Conservation (phyloP, 2,329 filamentous ascomycete genomes). For the Cladophialophora yegresii region DNA sequence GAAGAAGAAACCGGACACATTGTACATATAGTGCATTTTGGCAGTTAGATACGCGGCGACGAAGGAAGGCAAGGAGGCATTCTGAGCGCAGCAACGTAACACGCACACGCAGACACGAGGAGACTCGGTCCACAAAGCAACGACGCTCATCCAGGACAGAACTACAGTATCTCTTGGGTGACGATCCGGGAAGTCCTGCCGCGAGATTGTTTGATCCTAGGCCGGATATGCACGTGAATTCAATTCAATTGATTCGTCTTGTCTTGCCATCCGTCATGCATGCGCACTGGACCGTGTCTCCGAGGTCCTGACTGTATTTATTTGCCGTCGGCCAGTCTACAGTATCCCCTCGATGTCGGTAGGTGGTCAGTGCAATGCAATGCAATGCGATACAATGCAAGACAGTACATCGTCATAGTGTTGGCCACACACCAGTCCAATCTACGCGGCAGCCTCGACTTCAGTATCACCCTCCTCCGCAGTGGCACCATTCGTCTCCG, state of each 20-base stretch:
- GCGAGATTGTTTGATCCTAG: not conserved
- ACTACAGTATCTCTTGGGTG: not conserved
- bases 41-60: not conserved
- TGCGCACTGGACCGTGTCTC: not conserved
- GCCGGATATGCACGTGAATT: not conserved
- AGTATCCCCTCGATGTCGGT: not conserved
- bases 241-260: not conserved
- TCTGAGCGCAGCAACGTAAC: not conserved
- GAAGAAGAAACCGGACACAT: not conserved
- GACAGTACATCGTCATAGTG: too few relatives aligned
- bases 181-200: not conserved
- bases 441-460: slow-evolving; percentile 16
- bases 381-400: too few relatives aligned
- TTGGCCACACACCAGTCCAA: not conserved
- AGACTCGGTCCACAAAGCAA: not conserved
- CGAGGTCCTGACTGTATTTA: not conserved
- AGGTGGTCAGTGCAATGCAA: too few relatives aligned
- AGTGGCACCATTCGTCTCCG: slow-evolving; percentile 40
- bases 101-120: not conserved
- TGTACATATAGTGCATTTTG: not conserved
- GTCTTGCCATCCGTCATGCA: too few relatives aligned
- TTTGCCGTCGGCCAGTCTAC: not conserved
- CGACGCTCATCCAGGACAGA: not conserved
- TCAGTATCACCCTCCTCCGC: slow-evolving; percentile 34
- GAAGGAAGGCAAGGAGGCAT: not conserved